Evolutionary conservation across 306 rosid genomes (phyloP).

Genomic region (Neltuma alba): DNA sequence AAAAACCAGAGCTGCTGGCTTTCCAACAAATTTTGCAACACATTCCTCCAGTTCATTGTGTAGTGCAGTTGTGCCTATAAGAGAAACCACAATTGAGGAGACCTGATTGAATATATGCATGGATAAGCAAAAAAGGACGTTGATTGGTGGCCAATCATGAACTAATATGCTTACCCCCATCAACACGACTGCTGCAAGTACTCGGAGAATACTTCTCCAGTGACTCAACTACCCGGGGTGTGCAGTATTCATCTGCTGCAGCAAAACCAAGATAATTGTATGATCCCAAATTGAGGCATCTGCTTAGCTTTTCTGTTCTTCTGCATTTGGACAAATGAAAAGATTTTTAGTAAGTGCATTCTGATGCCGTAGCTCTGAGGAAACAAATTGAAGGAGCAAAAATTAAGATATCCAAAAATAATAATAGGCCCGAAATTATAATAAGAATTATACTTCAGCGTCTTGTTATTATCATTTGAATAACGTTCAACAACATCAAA

Average conservation of each 20-base stretch:
- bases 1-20: constrained; percentile 69
- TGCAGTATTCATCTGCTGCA: constrained; percentile 74
- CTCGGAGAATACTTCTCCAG: constrained; percentile 62
- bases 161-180: constrained; percentile 53
- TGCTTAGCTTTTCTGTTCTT: constrained; percentile 51
- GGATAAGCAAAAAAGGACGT: not conserved
- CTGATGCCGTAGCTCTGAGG: not conserved
- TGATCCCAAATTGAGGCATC: constrained; percentile 77
- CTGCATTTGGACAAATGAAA: constrained; percentile 39
- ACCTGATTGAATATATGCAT: not conserved
- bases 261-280: constrained; percentile 82
- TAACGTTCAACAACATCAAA: constrained; percentile 74
- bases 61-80: constrained; percentile 53
- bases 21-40: constrained; percentile 64
- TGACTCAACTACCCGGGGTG: constrained; percentile 68
- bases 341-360: not conserved
- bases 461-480: constrained; percentile 73
- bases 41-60: constrained; percentile 60
- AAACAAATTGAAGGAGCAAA: not conserved
- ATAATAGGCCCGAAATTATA: not conserved
- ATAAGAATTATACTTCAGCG: constrained; percentile 58
- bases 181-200: constrained; percentile 75
- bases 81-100: constrained; percentile 17
- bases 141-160: not conserved
- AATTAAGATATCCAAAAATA: not conserved